Conservation (phyloP, 2,329 filamentous ascomycete species). For the Fonsecaea pedrosoi region DNA sequence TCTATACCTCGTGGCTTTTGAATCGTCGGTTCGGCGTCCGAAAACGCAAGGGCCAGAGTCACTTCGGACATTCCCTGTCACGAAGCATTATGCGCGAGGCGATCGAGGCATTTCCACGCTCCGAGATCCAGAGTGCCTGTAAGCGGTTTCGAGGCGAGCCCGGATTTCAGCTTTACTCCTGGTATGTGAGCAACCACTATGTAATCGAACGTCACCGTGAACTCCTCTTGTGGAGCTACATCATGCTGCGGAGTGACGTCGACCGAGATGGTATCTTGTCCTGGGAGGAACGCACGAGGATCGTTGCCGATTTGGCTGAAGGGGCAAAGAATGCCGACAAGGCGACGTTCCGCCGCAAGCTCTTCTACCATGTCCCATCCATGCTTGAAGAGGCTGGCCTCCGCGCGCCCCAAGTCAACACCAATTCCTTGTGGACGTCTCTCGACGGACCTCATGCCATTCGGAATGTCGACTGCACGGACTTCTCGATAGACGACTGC, state of each 20-base stretch:
- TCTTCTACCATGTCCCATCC: slow-evolving; percentile 33
- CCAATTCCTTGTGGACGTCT: slow-evolving; percentile 33
- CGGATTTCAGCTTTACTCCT: slow-evolving; percentile 34
- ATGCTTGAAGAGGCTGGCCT: slow-evolving; percentile 32
- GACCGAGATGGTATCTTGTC: slow-evolving; percentile 31
- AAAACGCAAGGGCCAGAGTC: slow-evolving; percentile 35
- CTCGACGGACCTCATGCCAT: slow-evolving; percentile 32
- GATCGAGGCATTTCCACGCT: slow-evolving; percentile 32
- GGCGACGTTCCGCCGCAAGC: slow-evolving; percentile 29
- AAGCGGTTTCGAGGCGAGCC: slow-evolving; percentile 36
- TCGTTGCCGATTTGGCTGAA: slow-evolving; percentile 28
- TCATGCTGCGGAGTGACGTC: slow-evolving; percentile 33
- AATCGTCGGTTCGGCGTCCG: slow-evolving; percentile 34
- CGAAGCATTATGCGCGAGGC: slow-evolving; percentile 35
- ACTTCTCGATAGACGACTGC: slow-evolving; percentile 35
- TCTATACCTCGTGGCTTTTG: slow-evolving; percentile 36
- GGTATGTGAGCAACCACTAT: slow-evolving; percentile 36
- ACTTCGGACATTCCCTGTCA: slow-evolving; percentile 34
- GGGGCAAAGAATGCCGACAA: slow-evolving; percentile 30
- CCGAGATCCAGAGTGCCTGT: slow-evolving; percentile 33
- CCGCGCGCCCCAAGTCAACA: slow-evolving; percentile 31
- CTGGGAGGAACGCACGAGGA: slow-evolving; percentile 31
- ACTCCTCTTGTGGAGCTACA: slow-evolving; percentile 34
- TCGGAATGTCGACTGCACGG: slow-evolving; percentile 30
- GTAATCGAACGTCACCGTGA: slow-evolving; percentile 34